Evolutionary conservation across 208 protist genomes (phyloP).

Genomic region (Trichomonas gallinae): DNA sequence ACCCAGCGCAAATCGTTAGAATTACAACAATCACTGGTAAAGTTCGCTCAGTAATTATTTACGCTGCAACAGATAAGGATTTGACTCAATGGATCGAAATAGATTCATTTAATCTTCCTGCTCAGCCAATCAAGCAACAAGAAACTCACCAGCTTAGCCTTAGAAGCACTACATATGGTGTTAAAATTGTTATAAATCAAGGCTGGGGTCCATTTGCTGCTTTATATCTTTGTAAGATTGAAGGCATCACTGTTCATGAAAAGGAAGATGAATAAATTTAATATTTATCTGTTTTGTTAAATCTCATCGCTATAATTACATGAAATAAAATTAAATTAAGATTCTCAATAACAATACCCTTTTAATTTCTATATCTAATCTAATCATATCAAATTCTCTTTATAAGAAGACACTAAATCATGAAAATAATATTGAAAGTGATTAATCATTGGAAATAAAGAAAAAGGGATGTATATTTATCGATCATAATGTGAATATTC

Average conservation of each 20-base stretch:
- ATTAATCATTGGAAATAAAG: no score
- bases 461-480: no score
- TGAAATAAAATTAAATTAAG: no score
- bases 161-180: not conserved
- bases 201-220: not conserved
- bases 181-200: not conserved
- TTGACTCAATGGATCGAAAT: constrained; percentile 1
- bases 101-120: not conserved
- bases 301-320: no score
- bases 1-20: constrained; percentile 6
- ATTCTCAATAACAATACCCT: no score
- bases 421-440: no score
- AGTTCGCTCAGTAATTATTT: not conserved
- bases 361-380: no score
- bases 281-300: no score
- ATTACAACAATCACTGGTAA: constrained; percentile 2
- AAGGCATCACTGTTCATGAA: not conserved
- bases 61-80: not conserved
- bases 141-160: not conserved
- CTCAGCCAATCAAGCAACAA: not conserved
- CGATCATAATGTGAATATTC: no score
- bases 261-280: not conserved
- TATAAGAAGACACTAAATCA: no score
- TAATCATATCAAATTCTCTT: no score
- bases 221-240: not conserved